These are phyloP conservation scores for Tetracladium maxilliforme DNA, from an alignment of 2,329 filamentous ascomycete genomes.

Conservation along the genomic window DNA sequence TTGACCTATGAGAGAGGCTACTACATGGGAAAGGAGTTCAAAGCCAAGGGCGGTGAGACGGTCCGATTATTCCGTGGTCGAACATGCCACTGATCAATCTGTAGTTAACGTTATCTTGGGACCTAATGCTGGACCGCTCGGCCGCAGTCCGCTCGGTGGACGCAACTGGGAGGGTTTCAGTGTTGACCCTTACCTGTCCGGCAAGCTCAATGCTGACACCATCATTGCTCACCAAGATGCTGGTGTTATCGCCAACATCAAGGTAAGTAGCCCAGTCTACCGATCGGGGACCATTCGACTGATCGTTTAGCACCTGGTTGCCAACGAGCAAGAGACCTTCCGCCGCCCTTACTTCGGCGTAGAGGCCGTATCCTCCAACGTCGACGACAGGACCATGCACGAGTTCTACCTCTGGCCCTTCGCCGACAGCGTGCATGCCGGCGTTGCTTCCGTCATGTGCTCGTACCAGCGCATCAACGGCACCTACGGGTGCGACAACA, in stretches of 20 bases:
- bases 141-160: slow-evolving; percentile 51
- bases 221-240: slow-evolving; percentile 63
- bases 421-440: slow-evolving; percentile 42
- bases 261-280: too few species aligned
- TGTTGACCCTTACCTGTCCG: slow-evolving; percentile 58
- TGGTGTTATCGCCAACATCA: slow-evolving; percentile 67
- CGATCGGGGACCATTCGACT: background rate
- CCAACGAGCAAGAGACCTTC: slow-evolving; percentile 44
- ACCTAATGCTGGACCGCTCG: slow-evolving; percentile 47
- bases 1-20: slow-evolving; percentile 33
- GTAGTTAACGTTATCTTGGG: too few species aligned
- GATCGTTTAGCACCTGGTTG: slow-evolving; percentile 33
- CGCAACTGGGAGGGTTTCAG: slow-evolving; percentile 52
- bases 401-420: slow-evolving; percentile 56
- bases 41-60: slow-evolving; percentile 26
- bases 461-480: slow-evolving; percentile 60
- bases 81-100: too few species aligned
- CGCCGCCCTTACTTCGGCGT: slow-evolving; percentile 22
- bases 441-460: slow-evolving; percentile 47
- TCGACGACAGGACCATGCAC: slow-evolving; percentile 50
- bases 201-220: slow-evolving; percentile 55
- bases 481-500: slow-evolving; percentile 62
- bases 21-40: slow-evolving; percentile 42
- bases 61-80: too few species aligned
- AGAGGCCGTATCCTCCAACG: slow-evolving; percentile 43